Percentiles rank a stretch among this genome's conserved stretches.
These are phyloP conservation scores for Jatropha curcas DNA, from an alignment of 345 rosid species.

Conservation along the genomic window DNA sequence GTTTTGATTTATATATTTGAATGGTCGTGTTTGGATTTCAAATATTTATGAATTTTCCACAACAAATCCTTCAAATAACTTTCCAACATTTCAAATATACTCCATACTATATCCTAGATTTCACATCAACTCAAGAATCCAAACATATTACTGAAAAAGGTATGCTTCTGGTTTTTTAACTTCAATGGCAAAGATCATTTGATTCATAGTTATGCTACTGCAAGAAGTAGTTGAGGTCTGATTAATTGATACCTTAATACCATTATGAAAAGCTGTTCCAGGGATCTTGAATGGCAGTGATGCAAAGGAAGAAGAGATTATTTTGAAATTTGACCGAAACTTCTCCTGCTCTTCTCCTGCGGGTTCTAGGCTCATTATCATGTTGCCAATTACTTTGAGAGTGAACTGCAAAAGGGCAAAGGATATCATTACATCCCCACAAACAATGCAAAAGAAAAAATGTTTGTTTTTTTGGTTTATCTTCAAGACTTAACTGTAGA, in stretches of 20 bases:
- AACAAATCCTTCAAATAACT: no score
- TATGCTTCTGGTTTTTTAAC: not conserved
- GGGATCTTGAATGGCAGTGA: slow-evolving; percentile 67
- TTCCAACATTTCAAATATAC: no score
- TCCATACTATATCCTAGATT: no score
- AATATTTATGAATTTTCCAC: no score
- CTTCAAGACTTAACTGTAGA: slow-evolving; percentile 51
- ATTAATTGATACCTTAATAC: slow-evolving; percentile 45
- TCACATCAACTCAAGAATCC: no score
- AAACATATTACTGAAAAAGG: not conserved
- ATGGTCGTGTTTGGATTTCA: no score
- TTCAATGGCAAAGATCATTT: not conserved
- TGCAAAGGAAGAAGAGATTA: slow-evolving; percentile 66
- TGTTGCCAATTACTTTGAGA: slow-evolving; percentile 65
- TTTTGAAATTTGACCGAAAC: slow-evolving; percentile 59
- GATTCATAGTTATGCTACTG: not conserved
- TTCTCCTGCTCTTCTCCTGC: slow-evolving; percentile 57
- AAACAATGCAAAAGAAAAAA: not conserved
- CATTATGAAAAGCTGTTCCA: slow-evolving; percentile 58
- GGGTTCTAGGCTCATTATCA: slow-evolving; percentile 76
- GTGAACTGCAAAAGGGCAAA: slow-evolving; percentile 50
- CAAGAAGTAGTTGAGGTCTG: not conserved
- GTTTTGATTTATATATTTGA: no score
- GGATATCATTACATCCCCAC: not conserved
- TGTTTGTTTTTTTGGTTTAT: not conserved